Conservation (phyloP, 2,329 filamentous ascomycete genomes). For the Stachybotrys chlorohalonatus region DNA sequence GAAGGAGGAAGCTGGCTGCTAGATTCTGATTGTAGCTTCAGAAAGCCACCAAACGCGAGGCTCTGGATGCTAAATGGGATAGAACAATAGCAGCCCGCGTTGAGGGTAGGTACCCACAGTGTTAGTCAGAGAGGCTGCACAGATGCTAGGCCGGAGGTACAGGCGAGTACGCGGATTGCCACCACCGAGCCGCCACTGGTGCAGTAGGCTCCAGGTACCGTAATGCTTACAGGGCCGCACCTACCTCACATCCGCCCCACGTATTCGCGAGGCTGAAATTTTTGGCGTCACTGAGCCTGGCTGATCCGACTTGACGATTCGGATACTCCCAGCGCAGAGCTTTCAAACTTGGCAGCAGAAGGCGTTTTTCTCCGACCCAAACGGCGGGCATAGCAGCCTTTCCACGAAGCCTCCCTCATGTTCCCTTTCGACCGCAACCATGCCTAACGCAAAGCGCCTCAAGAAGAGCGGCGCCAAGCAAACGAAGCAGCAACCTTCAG, state of each 20-base stretch:
- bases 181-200: too few species aligned
- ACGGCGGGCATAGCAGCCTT: neutral
- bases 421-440: conserved; percentile 14
- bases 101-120: too few species aligned
- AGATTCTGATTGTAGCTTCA: neutral
- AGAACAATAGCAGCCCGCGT: too few species aligned
- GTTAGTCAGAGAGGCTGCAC: neutral
- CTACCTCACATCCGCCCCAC: neutral
- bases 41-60: neutral
- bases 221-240: neutral
- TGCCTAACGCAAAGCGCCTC: conserved; percentile 53
- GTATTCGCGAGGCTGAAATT: conserved; percentile 25
- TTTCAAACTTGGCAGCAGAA: neutral
- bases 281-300: conserved; percentile 7
- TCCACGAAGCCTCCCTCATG: neutral
- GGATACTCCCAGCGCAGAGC: neutral
- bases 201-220: too few species aligned
- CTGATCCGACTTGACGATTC: neutral
- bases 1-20: neutral
- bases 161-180: too few species aligned
- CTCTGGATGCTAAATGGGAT: neutral
- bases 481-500: conserved; percentile 19
- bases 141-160: too few species aligned
- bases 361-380: neutral
- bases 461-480: conserved; percentile 41